Base-by-base conservation (phyloP, 176 grass and related monocot species). In the Guadua angustifolia region DNA sequence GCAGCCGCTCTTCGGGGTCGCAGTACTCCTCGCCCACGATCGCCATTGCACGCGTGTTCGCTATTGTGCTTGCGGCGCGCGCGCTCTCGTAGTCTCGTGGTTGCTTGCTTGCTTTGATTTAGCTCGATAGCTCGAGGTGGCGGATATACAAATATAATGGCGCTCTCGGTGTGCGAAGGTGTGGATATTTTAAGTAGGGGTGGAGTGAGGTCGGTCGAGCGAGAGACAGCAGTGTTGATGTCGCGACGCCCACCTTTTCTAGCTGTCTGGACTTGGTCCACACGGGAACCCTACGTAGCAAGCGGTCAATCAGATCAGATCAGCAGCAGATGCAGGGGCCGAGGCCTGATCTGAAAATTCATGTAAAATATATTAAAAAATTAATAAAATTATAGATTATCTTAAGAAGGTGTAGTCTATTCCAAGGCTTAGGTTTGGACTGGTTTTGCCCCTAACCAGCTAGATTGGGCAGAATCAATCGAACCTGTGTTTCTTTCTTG, bases 1-100 rank as follows among this genome's bases (percentile, higher is more conserved):
- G 85, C 66, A 95, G 83, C n/a, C 87, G 83, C 80, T 95, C 93
- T 79, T 78, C 88, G 12, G 85, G 42, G 55, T 83, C 79, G 89
- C 87, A 98, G 78, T 95, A 98, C 87, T 89, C 89, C 63, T 82
- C 69, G 29, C 89, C 89, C 55, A 93, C 93, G 16, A 98, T 77
- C 46, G 75, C 77, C 68, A 86, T 80, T 36, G 65, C 44, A 2
- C 12, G 17, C 42, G 21, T 17, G 13, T 1, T 13, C 16, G 25
- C 7, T n/a, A 44, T 29, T 53, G 63, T 11, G 21, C n/a, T 42
- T 19, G 12, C 21, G 55, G 3, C 50, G 45, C 59, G 58, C 46
- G 58, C 36, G 51, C 75, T 85, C 26, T 70, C 51, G n/a, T 44
- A 47, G 66, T 85, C 26, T 70, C 51, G n/a, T 44, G 61, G 66